Evolutionary conservation across 225 moss, liverwort and hornwort genomes (phyloP).

Genomic region (Polytrichum commune): DNA sequence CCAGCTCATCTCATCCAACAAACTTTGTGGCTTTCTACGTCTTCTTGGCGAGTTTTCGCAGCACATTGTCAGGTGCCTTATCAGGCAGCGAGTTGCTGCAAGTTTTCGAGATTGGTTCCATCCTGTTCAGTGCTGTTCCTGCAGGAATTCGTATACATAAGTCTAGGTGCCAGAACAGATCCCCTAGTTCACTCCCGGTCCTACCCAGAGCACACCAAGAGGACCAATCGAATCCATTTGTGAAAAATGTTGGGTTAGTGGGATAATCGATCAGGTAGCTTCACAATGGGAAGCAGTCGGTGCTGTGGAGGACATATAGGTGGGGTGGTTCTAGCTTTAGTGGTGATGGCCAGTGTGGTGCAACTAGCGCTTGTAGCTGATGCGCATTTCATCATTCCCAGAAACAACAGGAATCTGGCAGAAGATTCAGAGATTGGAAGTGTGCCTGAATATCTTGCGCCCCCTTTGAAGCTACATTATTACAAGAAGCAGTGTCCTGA

Average conservation of each 20-base stretch:
- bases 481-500: not conserved
- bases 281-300: no score
- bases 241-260: no score
- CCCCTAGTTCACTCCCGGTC: no score
- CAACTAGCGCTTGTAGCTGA: not conserved
- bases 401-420: not conserved
- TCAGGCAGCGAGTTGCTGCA: slow-evolving; percentile 20
- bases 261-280: no score
- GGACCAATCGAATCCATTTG: no score
- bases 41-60: slow-evolving; percentile 16
- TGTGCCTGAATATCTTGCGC: not conserved
- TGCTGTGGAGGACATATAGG: no score
- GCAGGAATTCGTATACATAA: no score
- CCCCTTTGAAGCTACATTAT: not conserved
- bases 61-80: slow-evolving; percentile 20
- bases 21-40: slow-evolving; percentile 9
- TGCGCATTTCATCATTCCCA: not conserved
- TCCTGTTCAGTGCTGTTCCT: slow-evolving; percentile 2
- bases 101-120: slow-evolving; percentile 25
- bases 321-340: no score
- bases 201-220: no score
- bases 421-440: not conserved
- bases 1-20: no score
- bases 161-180: no score
- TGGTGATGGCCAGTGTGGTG: no score